Conservation (phyloP, 441 rosid genomes). For the Heliophila coronopifolia region DNA sequence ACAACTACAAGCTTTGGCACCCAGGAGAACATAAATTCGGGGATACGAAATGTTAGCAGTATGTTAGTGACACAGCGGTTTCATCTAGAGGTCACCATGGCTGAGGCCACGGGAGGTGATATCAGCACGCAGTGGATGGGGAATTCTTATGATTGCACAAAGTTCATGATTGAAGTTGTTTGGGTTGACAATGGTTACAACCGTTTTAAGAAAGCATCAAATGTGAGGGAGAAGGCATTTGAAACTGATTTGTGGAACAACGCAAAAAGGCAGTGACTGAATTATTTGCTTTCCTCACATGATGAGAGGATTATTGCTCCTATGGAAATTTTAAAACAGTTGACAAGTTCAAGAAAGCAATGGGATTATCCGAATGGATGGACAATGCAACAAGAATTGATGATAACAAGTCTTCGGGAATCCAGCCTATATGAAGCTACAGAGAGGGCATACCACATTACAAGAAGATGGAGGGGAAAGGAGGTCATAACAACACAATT, state of each 20-base stretch:
- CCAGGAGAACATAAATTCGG: slow-evolving; percentile 61
- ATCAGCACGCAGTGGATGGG: slow-evolving; percentile 95
- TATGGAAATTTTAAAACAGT: slow-evolving; percentile 71
- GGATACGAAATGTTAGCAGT: slow-evolving; percentile 42
- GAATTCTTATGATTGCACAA: slow-evolving; percentile 47
- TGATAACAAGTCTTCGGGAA: slow-evolving; percentile 68
- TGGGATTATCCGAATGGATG: slow-evolving; percentile 98
- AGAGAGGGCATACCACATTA: slow-evolving; percentile 63
- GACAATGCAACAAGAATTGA: slow-evolving; percentile 89
- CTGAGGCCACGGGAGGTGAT: slow-evolving; percentile 93
- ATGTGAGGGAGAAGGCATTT: slow-evolving; percentile 54
- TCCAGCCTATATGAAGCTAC: slow-evolving; percentile 50
- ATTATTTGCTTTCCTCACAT: slow-evolving; percentile 50
- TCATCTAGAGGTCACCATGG: slow-evolving; percentile 60
- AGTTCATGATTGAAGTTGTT: slow-evolving; percentile 50
- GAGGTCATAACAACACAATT: no score
- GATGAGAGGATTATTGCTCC: slow-evolving; percentile 48
- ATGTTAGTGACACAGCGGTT: slow-evolving; percentile 46
- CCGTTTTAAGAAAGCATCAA: slow-evolving; percentile 44
- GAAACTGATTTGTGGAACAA: slow-evolving; percentile 65
- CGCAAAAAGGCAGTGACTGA: slow-evolving; percentile 72
- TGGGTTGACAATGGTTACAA: slow-evolving; percentile 41
- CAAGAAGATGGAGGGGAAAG: slow-evolving; percentile 68
- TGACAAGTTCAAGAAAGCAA: slow-evolving; percentile 61
- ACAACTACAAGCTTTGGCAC: slow-evolving; percentile 84